A percentile compares a stretch with the other conserved stretches of the same genome.
These are phyloP conservation scores for Lachnellula cervina DNA, from an alignment of 2,329 filamentous ascomycete genomes.

Conservation along the genomic window DNA sequence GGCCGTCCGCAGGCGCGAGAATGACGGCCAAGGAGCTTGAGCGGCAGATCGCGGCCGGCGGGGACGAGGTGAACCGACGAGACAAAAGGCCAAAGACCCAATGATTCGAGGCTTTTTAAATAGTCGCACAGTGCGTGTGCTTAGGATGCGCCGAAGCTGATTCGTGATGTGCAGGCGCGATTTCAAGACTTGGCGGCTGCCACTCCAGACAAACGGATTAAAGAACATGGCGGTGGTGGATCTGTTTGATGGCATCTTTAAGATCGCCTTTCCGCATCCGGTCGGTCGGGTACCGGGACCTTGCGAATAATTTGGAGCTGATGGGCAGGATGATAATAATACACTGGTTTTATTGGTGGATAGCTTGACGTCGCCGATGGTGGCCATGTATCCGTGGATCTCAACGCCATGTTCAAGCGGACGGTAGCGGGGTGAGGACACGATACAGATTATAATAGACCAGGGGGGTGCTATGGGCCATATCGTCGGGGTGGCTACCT, in stretches of 20 bases:
- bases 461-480: neutral
- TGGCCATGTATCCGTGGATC: constrained; percentile 1
- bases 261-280: constrained; percentile 3
- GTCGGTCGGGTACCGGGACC: constrained; percentile 4
- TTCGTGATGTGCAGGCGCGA: neutral
- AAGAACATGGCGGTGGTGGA: neutral
- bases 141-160: neutral
- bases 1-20: neutral
- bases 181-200: neutral
- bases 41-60: no score
- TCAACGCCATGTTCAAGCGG: constrained; percentile 3
- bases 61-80: no score
- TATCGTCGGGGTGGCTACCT: constrained; percentile 2
- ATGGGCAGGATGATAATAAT: neutral
- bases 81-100: no score
- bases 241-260: constrained; percentile 5
- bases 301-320: constrained; percentile 3
- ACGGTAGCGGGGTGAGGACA: constrained; percentile 5
- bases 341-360: constrained; percentile 2
- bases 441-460: constrained; percentile 3
- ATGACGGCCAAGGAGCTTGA: neutral
- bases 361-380: neutral
- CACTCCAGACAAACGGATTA: neutral
- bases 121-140: neutral
- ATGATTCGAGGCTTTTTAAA: no score